A percentile compares a stretch with the other conserved stretches of the same genome.
phyloP scores from a whole-genome alignment of 2,329 filamentous ascomycete genomes.

The Aspergillus glaucus region DNA sequence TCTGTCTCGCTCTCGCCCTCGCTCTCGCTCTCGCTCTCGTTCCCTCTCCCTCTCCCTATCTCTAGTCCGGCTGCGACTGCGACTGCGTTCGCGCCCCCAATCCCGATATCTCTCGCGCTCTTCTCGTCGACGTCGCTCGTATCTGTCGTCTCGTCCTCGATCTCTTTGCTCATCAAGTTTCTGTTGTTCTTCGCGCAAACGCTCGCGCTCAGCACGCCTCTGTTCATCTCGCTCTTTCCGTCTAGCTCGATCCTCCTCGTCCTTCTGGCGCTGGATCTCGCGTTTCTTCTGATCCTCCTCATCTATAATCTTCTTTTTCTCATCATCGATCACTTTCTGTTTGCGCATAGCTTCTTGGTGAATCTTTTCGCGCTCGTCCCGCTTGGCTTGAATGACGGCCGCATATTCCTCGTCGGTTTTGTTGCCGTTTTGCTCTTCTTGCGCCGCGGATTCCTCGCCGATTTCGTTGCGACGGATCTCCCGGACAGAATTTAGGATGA shows the following conservation, averaged over 20 bases:
- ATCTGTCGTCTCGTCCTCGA: slow-evolving; percentile 44
- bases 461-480: slow-evolving; percentile 54
- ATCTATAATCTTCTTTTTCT: slow-evolving; percentile 33
- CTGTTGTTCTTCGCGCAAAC: slow-evolving; percentile 48
- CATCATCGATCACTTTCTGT: slow-evolving; percentile 46
- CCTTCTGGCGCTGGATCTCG: slow-evolving; percentile 39
- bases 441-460: slow-evolving; percentile 50
- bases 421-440: slow-evolving; percentile 50
- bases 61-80: slow-evolving; percentile 31
- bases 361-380: slow-evolving; percentile 46
- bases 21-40: slow-evolving; percentile 1
- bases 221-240: slow-evolving; percentile 47
- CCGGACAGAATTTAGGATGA: slow-evolving; percentile 50
- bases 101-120: slow-evolving; percentile 43
- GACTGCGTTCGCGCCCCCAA: slow-evolving; percentile 27
- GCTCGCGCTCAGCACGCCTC: slow-evolving; percentile 45
- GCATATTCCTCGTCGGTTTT: slow-evolving; percentile 58
- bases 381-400: slow-evolving; percentile 46
- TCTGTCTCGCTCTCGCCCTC: slow-evolving; percentile 17
- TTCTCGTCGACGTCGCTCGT: slow-evolving; percentile 37
- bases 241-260: slow-evolving; percentile 42
- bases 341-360: slow-evolving; percentile 47
- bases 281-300: slow-evolving; percentile 39
- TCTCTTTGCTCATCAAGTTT: slow-evolving; percentile 48
- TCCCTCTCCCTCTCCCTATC: slow-evolving; percentile 11